A percentile compares a stretch with the other conserved stretches of the same genome.
Conservation (phyloP, 2,329 filamentous ascomycete species). For the Drechslera avenae region DNA sequence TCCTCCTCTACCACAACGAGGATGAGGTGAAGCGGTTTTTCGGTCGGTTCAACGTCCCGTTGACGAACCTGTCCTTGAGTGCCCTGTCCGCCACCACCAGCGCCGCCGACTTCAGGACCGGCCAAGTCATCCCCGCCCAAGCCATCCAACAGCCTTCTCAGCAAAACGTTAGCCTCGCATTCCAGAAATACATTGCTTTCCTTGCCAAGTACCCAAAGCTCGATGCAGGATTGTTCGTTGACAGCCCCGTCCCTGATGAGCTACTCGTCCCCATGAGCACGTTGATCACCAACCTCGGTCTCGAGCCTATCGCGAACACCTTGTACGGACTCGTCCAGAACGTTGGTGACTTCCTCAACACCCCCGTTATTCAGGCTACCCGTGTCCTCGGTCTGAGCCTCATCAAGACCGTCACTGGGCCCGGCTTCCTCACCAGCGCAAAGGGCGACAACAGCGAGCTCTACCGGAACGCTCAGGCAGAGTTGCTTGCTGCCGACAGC, state of each 20-base stretch:
- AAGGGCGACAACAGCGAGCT: conserved; percentile 8
- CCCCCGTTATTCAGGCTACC: conserved; percentile 46
- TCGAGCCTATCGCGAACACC: conserved; percentile 43
- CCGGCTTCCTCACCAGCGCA: conserved; percentile 8
- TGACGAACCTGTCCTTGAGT: neutral
- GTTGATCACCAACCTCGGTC: conserved; percentile 56
- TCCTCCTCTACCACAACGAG: conserved; percentile 48
- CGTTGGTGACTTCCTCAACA: conserved; percentile 48
- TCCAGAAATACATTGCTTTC: conserved; percentile 32
- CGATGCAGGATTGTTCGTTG: conserved; percentile 52
- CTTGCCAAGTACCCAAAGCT: conserved; percentile 25
- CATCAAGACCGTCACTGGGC: neutral
- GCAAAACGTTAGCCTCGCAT: conserved; percentile 8
- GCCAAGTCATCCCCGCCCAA: conserved; percentile 9
- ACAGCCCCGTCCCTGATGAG: conserved; percentile 53
- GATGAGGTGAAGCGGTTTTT: conserved; percentile 42
- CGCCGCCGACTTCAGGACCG: conserved; percentile 41
- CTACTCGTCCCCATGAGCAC: conserved; percentile 56
- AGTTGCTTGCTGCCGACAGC: conserved; percentile 12
- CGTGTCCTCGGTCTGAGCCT: conserved; percentile 9
- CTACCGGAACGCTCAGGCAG: conserved; percentile 7
- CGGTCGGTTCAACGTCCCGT: conserved; percentile 19
- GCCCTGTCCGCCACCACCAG: neutral
- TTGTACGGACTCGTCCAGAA: neutral
- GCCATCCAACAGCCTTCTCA: neutral